These are phyloP conservation scores for Sugiyamaella xylanicola DNA, from an alignment of 1,139 yeast genomes.

Conservation along the genomic window DNA sequence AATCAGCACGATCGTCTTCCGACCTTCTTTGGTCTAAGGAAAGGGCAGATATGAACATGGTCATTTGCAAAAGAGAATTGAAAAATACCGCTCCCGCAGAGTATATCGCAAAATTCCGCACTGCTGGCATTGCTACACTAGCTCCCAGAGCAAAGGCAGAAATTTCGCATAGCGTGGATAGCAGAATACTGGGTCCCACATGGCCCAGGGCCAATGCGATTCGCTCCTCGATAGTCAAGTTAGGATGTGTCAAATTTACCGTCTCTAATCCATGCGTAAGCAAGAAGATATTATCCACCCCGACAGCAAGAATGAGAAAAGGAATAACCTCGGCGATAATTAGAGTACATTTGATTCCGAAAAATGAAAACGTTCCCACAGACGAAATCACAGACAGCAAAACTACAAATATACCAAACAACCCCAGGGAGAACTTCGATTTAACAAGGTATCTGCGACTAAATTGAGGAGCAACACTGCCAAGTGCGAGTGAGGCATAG, in stretches of 20 bases:
- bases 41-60: constrained; percentile 75
- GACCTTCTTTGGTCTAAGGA: constrained; percentile 66
- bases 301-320: constrained; percentile 89
- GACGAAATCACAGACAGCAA: constrained; percentile 76
- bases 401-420: constrained; percentile 80
- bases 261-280: constrained; percentile 75
- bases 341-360: constrained; percentile 81
- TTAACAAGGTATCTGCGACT: constrained; percentile 47
- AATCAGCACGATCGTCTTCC: constrained; percentile 61
- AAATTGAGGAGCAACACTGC: constrained; percentile 52
- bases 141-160: constrained; percentile 79
- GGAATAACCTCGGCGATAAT: constrained; percentile 97
- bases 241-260: constrained; percentile 51
- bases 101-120: constrained; percentile 84
- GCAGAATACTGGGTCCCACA: constrained; percentile 84
- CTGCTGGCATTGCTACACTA: constrained; percentile 92
- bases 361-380: constrained; percentile 67
- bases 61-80: constrained; percentile 77
- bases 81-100: constrained; percentile 84
- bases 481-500: constrained; percentile 82
- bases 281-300: constrained; percentile 89
- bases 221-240: constrained; percentile 53
- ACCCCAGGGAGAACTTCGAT: constrained; percentile 74
- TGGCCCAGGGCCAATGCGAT: constrained; percentile 65
- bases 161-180: constrained; percentile 75